Percentiles rank a stretch among this genome's conserved stretches.
phyloP scores from a whole-genome alignment of 768 basidiomycete species.

The Pleurotus tuoliensis region DNA sequence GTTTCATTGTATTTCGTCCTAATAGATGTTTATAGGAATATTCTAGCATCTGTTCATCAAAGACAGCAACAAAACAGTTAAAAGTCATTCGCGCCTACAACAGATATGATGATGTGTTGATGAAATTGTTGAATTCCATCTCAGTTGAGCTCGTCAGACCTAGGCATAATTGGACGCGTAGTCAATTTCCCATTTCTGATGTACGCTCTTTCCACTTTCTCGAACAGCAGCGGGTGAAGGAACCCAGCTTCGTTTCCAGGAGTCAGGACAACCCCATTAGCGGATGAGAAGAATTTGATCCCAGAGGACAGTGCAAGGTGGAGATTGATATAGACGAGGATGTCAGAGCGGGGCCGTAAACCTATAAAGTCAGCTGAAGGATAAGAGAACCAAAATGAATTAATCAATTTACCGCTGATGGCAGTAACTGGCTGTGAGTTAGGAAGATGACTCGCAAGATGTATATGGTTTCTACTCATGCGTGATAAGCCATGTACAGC shows the following conservation, averaged over 20 bases:
- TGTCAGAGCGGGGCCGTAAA: conserved; percentile 48
- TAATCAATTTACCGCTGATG: conserved; percentile 45
- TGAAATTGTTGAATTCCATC: no score
- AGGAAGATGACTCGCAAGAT: conserved; percentile 58
- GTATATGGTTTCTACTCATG: conserved; percentile 73
- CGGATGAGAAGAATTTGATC: conserved; percentile 53
- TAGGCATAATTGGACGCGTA: no score
- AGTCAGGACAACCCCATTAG: conserved; percentile 68
- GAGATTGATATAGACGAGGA: conserved; percentile 66
- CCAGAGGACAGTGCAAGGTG: conserved; percentile 47
- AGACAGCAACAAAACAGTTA: no score
- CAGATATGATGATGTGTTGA: no score
- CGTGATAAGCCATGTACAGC: conserved; percentile 53
- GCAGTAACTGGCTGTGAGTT: conserved; percentile 34
- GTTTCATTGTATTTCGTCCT: no score
- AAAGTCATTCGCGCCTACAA: no score
- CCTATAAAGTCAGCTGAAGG: background rate
- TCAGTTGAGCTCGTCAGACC: no score
- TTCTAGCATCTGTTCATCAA: no score
- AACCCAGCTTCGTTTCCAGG: conserved; percentile 56
- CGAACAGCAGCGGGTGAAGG: conserved; percentile 50
- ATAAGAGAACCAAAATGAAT: background rate
- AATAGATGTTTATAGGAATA: no score
- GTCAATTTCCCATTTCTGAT: background rate
- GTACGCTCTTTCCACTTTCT: conserved; percentile 33